Evolutionary conservation across 768 basidiomycete genomes (phyloP), one percentile per base, ranked within the genome.

Genomic region (Xanthoconium stramineum): DNA sequence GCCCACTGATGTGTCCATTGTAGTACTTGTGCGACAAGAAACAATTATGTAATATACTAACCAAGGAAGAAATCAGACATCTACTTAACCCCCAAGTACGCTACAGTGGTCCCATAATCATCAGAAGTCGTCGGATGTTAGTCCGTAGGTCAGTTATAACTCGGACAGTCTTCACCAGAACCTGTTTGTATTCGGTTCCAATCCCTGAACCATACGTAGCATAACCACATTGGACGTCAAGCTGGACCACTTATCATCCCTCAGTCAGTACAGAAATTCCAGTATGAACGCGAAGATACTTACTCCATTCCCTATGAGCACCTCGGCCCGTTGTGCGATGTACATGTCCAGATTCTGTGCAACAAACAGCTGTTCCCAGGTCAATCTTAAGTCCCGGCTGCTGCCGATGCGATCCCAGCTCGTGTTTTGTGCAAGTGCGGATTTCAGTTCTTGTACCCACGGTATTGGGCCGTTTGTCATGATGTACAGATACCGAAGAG

Each of bases 271-370:
- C 20, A 9, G 12, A 33, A 30, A 32, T 43, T 6, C 12, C 11
- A 12, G 9, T 32, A 5, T 0, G 2, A 37, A 50, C 20, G n/a
- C 6, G 35, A 8, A 19, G 7, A 8, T 13, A 59, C 80, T 60
- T 42, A 81, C 80, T 61, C 82, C 83, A 49, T 83, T 83, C 1
- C 81, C 83, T 36, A 83, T 68, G 53, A 83, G 78, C 19, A 77
- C 72, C 54, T 80, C 75, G 12, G 81, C 79, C 46, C 72, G 67
- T 52, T 75, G 67, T 20, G 75, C 80, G 35, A 83, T 69, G 47
- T 74, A 72, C 80, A 83, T 83, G 60, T 83, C 82, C 51, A 82
- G 52, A 42, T 73, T 75, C 60, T 80, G 77, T 9, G 70, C 69
- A 39, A 79, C 73, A 49, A 73, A 76, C 53, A 68, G 67, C 61